Evolutionary conservation across 805 yeast genomes (phyloP).

Genomic region (Candida succiphila): DNA sequence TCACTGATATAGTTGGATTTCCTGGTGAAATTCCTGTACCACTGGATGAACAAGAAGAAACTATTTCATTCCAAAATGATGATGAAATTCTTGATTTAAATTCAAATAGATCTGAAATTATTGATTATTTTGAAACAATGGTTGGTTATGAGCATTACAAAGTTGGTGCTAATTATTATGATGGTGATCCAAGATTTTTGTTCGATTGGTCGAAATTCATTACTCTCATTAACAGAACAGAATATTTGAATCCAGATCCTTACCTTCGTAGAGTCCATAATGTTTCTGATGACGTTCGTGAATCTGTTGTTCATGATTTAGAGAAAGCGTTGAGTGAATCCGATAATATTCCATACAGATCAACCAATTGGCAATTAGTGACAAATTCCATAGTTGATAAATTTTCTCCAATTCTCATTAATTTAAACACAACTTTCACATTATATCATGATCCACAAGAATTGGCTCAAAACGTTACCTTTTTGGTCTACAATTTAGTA

Average conservation of each 20-base stretch:
- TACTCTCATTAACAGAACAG: constrained; percentile 44
- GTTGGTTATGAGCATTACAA: constrained; percentile 32
- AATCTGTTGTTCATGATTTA: constrained; percentile 25
- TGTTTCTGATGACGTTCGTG: constrained; percentile 23
- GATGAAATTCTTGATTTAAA: constrained; percentile 6
- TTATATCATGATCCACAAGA: constrained; percentile 2
- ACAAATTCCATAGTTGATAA: constrained; percentile 39
- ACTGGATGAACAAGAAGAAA: neutral
- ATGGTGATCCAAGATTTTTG: constrained; percentile 36
- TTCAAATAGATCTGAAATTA: constrained; percentile 9
- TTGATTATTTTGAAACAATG: constrained; percentile 21
- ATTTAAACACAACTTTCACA: constrained; percentile 28
- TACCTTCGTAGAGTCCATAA: constrained; percentile 29
- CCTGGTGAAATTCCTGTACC: constrained; percentile 18
- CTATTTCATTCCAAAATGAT: neutral
- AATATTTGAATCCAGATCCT: constrained; percentile 38
- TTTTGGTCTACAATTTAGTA: constrained; percentile 32
- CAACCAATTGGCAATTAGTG: constrained; percentile 48
- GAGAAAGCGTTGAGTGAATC: constrained; percentile 18
- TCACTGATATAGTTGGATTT: constrained; percentile 27
- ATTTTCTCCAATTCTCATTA: constrained; percentile 39
- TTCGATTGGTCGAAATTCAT: constrained; percentile 43
- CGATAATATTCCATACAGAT: constrained; percentile 22
- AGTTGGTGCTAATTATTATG: constrained; percentile 37
- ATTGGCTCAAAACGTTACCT: constrained; percentile 25